Evolutionary conservation across 345 rosid genomes (phyloP), one percentile per base, ranked within the genome.

Genomic region (Trapa bicornis): DNA sequence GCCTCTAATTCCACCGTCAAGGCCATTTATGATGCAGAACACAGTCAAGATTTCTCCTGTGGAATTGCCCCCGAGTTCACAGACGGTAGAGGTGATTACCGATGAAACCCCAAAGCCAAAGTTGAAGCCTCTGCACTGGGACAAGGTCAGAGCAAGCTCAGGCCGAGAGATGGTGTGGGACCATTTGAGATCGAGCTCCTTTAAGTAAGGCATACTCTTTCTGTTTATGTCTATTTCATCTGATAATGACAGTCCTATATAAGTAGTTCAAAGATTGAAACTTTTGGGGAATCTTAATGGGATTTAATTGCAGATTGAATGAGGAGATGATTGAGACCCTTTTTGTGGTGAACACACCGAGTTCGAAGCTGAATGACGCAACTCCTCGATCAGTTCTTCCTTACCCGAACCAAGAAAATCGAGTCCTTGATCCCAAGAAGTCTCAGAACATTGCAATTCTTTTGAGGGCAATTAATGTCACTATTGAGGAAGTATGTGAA

Each of bases 91-190:
- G 76, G 66, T 66, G 64, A 63, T 66, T 4, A 79, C 76, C 37
- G 68, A 65, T 6, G 89, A 82, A 53, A 71, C 80, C 70, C 77
- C 77, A 3, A 92, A 87, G 66, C 94, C 87, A 13, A 92, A 86
- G 82, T 66, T 92, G 56, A 89, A 92, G 78, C 94, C 94, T 1
- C 75, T 92, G 67, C 98, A 92, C 53, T 92, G 98, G 98, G 96
- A 92, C 72, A 92, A 92, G 85, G 96, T 92, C 56, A 83, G 96
- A 79, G 98, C 98, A 39, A 92, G 96, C 82, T 92, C 98, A 13
- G 98, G 86, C 75, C 87, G 94, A n/a, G 96, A 92, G 73, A 92
- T 89, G 96, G 98, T 86, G 36, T 92, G 98, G 96, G 98, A 86
- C 73, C 88, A 85, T 37, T 83, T 91, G 74, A 77, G 85, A 68